These are phyloP conservation scores for Stentor coeruleus DNA, from an alignment of 73 alveolate species.

Conservation along the genomic window DNA sequence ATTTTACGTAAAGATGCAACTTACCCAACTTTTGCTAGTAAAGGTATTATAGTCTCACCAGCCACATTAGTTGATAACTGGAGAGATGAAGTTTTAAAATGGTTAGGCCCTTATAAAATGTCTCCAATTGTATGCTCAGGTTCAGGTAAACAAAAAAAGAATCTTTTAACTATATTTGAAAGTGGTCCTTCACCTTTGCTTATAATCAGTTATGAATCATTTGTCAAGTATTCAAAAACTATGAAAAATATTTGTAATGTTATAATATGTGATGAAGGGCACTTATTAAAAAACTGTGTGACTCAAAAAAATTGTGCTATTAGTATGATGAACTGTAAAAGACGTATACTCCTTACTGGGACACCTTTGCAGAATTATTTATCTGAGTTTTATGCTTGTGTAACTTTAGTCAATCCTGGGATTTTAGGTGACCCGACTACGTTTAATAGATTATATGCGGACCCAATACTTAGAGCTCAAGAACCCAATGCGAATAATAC, in stretches of 20 bases:
- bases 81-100: slow-evolving; percentile 48
- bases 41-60: slow-evolving; percentile 55
- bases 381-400: slow-evolving; percentile 69
- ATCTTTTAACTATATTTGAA: background rate
- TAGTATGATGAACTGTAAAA: slow-evolving; percentile 34
- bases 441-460: slow-evolving; percentile 35
- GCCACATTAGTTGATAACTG: slow-evolving; percentile 47
- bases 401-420: slow-evolving; percentile 49
- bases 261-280: slow-evolving; percentile 86
- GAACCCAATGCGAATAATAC: slow-evolving; percentile 32
- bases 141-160: slow-evolving; percentile 28
- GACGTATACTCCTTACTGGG: slow-evolving; percentile 88
- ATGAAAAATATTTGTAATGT: slow-evolving; percentile 41
- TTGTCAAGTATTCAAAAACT: slow-evolving; percentile 33
- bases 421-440: slow-evolving; percentile 33
- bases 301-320: slow-evolving; percentile 54
- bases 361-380: slow-evolving; percentile 91
- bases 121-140: slow-evolving; percentile 31
- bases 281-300: slow-evolving; percentile 61
- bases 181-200: slow-evolving; percentile 23
- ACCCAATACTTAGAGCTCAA: slow-evolving; percentile 35
- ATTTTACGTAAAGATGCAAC: slow-evolving; percentile 18
- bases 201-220: slow-evolving; percentile 42
- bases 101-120: slow-evolving; percentile 40
- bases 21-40: slow-evolving; percentile 20